Base-by-base conservation (phyloP, 1,284 basidiomycete genomes). In the Ustilago lituana region DNA sequence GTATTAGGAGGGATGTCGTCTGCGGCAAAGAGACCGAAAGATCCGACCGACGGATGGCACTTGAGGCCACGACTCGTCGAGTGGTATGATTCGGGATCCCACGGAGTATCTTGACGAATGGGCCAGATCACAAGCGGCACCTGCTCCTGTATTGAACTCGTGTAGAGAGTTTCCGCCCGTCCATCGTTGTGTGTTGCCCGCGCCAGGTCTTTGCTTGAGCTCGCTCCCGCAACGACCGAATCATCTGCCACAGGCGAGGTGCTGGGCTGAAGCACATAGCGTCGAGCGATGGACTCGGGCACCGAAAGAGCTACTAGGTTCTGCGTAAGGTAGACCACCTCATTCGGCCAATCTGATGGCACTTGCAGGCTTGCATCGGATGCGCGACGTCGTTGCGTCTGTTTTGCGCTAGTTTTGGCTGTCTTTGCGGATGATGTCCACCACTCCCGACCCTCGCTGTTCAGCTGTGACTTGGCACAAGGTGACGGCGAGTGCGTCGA, bases 1-100 rank as follows among this genome's bases (percentile, higher is more conserved):
- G 88, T 86, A 47, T 86, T 86, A 4, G 87, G 84, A 1, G 86
- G 84, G 23, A 94, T 89, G 76, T 89, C 91, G 59, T 86, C 87
- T 20, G 85, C 83, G 7, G 92, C 89, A 81, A 94, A 94, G 14
- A 96, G 85, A 1, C 93, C 93, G 69, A 83, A 85, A 79, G 96
- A 93, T 1, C 92, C 91, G 52, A 82, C 78, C n/a, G 92, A 90
- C 20, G 93, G 92, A 83, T 93, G 92, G 17, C 22, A 38, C 22
- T 20, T 52, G n/a, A 73, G 55, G 9, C 53, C 45, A 19, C 56
- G 55, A 15, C 50, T 55, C 17, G 49, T 63, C 4, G 66, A 63
- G 29, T 69, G 66, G 32, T 44, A 69, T 0, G 54, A 63, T 8
- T 58, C 60, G 7, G 55, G 45, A 41, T 33, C 33, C 54, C 53